Evolutionary conservation across 1,139 yeast species (phyloP), one percentile per base, ranked within the genome.

Genomic region (Geotrichum candidum): DNA sequence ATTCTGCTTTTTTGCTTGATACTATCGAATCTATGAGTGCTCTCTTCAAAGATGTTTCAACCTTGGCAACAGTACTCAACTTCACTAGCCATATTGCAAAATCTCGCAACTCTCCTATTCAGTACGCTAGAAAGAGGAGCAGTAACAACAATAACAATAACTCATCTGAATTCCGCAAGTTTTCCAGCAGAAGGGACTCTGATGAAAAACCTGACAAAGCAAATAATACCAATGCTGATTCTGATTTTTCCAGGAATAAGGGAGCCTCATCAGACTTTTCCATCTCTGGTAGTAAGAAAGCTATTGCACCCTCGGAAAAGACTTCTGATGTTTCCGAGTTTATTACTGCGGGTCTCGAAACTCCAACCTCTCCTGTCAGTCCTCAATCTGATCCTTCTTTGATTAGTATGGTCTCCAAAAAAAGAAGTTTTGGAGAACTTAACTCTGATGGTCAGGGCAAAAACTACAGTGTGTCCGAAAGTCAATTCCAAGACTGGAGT

Each of bases 41-140:
- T 2, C 22, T 60, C 22, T 60, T 60, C 53, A 50, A 56, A 18
- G 53, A 53, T 46, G 55, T 60, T 29, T 35, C 56, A 18, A 56
- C 60, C 2, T 45, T 60, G 31, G 60, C 62, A 11, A 53, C 48
- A 22, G 57, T 60, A 18, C 56, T 60, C 13, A 60, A 60, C 54
- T 35, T 60, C 13, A 60, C 62, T 9, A 53, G 58, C 29, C 60
- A 60, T 11, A 53, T 60, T n/a, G 38, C 53, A n/a, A 52, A 55
- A 31, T 27, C 53, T 29, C 29, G 45, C 9, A n/a, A 46, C 1
- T 48, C 53, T 29, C 15, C 35, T 33, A 52, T 23, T 18, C 18
- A n/a, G 31, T 51, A 55, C 9, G 4, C 31, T 3, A 18, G 15
- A 3, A 27, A 29, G 13, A 55, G 33, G 6, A 38, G 45, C 10